A percentile compares a stretch with the other conserved stretches of the same genome.
Evolutionary conservation across 352 stramenopile species (phyloP).

Genomic region (Globisporangium spinosum): DNA sequence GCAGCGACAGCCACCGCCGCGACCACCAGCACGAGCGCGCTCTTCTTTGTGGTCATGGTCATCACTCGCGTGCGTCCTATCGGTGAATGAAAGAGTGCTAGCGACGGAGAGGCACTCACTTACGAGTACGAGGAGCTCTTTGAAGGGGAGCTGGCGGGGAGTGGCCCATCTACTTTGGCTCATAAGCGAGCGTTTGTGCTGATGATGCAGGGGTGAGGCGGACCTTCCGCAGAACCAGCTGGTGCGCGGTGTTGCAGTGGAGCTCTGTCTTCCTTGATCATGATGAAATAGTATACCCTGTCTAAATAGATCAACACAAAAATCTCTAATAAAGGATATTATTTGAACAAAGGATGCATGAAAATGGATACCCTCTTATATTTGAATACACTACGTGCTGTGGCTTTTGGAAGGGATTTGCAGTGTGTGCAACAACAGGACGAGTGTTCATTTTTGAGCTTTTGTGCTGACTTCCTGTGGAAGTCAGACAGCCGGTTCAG

Average conservation of each 20-base stretch:
- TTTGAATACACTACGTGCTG: neutral
- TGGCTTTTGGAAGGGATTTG: neutral
- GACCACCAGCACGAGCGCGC: slow-evolving; percentile 3
- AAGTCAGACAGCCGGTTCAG: neutral
- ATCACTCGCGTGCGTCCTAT: neutral
- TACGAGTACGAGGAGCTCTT: neutral
- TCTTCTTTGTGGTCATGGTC: neutral
- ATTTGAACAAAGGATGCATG: too few relatives aligned
- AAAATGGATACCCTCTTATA: neutral
- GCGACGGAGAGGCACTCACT: neutral
- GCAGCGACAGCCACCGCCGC: neutral
- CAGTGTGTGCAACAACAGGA: neutral
- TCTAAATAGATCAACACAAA: too few relatives aligned
- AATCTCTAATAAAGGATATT: too few relatives aligned
- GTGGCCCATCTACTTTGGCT: neutral
- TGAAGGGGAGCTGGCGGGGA: neutral
- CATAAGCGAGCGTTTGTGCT: neutral
- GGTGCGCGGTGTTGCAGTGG: neutral
- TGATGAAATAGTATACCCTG: too few relatives aligned
- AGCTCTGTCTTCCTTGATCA: neutral
- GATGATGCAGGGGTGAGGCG: neutral
- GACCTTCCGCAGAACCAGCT: neutral
- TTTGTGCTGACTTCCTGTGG: neutral
- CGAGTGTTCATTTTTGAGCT: neutral
- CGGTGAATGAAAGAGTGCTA: neutral